phyloP scores from a whole-genome alignment of 2,329 filamentous ascomycete species.

The Colletotrichum godetiae region DNA sequence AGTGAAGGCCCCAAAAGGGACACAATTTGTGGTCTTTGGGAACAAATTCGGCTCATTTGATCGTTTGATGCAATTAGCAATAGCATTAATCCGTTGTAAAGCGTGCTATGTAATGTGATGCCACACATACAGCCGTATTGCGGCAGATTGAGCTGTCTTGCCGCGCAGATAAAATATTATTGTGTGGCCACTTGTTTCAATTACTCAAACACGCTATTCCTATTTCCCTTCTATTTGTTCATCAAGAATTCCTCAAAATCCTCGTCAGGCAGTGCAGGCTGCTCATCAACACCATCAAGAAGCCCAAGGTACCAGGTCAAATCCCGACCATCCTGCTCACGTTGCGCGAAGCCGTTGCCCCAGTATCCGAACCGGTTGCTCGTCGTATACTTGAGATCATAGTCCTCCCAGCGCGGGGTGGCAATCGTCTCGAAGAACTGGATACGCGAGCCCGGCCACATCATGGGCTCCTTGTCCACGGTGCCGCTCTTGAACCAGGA shows the following conservation, averaged over 20 bases:
- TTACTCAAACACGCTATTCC: neutral
- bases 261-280: conserved; percentile 39
- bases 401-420: conserved; percentile 43
- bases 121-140: too few species aligned
- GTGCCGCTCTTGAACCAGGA: conserved; percentile 44
- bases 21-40: too few species aligned
- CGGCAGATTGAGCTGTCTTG: too few species aligned
- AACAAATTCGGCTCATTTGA: too few species aligned
- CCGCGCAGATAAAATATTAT: neutral
- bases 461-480: conserved; percentile 40
- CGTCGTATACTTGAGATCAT: conserved; percentile 38
- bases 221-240: conserved; percentile 27
- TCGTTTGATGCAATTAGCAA: too few species aligned
- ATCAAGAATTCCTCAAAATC: conserved; percentile 40
- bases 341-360: conserved; percentile 39
- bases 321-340: conserved; percentile 36
- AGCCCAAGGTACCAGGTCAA: conserved; percentile 39
- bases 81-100: too few species aligned
- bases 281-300: conserved; percentile 35
- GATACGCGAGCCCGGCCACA: conserved; percentile 42
- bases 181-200: neutral
- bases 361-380: conserved; percentile 41
- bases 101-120: too few species aligned
- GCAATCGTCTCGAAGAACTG: conserved; percentile 42
- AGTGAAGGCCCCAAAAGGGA: too few species aligned